These are phyloP conservation scores for Fusarium setosum DNA, from an alignment of 2,329 filamentous ascomycete genomes.

Conservation along the genomic window DNA sequence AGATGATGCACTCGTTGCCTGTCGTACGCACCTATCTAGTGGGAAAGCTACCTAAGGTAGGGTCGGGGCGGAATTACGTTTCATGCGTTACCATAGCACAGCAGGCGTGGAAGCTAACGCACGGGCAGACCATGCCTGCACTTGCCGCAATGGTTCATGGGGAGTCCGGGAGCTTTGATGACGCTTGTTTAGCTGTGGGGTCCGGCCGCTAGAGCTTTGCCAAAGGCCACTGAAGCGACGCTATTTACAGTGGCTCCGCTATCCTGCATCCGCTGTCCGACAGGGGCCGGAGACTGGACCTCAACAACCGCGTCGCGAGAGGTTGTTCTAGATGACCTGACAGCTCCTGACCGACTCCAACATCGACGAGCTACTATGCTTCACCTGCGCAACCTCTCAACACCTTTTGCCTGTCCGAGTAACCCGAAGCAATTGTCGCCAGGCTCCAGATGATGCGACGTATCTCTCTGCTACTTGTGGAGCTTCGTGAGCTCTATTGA, in stretches of 20 bases:
- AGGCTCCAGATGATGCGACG: constrained; percentile 37
- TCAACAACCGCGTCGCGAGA: constrained; percentile 36
- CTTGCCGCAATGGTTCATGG: constrained; percentile 3
- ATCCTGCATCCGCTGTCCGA: constrained; percentile 29
- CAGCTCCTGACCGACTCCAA: constrained; percentile 39
- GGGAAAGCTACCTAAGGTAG: constrained; percentile 19
- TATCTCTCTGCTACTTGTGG: constrained; percentile 22
- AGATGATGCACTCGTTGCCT: constrained; percentile 37
- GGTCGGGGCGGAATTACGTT: constrained; percentile 42
- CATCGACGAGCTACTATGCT: constrained; percentile 24
- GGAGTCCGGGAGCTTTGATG: neutral
- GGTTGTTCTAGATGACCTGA: constrained; percentile 39
- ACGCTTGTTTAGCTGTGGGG: constrained; percentile 25
- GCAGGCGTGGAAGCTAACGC: no score
- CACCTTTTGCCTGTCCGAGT: constrained; percentile 4
- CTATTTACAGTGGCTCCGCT: constrained; percentile 28
- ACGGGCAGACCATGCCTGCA: constrained; percentile 2
- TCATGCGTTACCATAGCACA: no score
- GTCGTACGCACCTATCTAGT: constrained; percentile 23
- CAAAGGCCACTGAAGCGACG: constrained; percentile 9
- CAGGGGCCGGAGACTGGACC: constrained; percentile 25
- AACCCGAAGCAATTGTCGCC: constrained; percentile 7
- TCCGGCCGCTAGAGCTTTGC: constrained; percentile 10
- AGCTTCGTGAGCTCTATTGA: constrained; percentile 38
- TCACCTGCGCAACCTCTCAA: constrained; percentile 5